Evolutionary conservation across 1,139 yeast genomes (phyloP).

Genomic region (Zygoascus hellenicus): DNA sequence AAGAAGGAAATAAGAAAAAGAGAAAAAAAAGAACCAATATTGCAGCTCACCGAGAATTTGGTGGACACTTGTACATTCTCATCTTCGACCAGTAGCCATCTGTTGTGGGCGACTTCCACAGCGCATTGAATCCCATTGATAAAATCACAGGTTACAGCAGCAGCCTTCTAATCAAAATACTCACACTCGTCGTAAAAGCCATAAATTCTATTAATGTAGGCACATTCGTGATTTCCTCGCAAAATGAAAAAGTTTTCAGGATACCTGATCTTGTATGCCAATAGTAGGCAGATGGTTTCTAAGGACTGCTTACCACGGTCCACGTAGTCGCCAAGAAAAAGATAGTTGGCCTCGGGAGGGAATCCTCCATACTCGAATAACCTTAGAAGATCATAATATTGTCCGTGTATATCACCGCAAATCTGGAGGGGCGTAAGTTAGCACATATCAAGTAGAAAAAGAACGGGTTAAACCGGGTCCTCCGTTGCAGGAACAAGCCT

Average conservation of each 20-base stretch:
- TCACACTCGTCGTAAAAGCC: conserved; percentile 93
- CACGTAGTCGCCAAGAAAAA: conserved; percentile 93
- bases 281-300: conserved; percentile 85
- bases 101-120: too few relatives aligned
- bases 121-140: too few relatives aligned
- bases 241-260: conserved; percentile 94
- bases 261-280: conserved; percentile 94
- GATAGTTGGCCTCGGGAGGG: conserved; percentile 87
- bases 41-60: too few relatives aligned
- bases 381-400: conserved; percentile 90
- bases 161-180: too few relatives aligned
- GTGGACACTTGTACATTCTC: too few relatives aligned
- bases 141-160: background rate
- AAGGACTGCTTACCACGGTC: conserved; percentile 97
- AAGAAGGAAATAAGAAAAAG: too few relatives aligned
- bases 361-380: conserved; percentile 96
- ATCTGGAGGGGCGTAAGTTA: too few relatives aligned
- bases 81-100: too few relatives aligned
- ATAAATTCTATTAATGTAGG: conserved; percentile 92
- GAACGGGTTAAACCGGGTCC: too few relatives aligned
- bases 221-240: conserved; percentile 97
- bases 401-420: conserved; percentile 97
- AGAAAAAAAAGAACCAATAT: too few relatives aligned
- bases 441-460: too few relatives aligned
- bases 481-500: too few relatives aligned